These are phyloP conservation scores for Pulicaria dysenterica DNA, from an alignment of 129 eudicot genomes.

Conservation along the genomic window DNA sequence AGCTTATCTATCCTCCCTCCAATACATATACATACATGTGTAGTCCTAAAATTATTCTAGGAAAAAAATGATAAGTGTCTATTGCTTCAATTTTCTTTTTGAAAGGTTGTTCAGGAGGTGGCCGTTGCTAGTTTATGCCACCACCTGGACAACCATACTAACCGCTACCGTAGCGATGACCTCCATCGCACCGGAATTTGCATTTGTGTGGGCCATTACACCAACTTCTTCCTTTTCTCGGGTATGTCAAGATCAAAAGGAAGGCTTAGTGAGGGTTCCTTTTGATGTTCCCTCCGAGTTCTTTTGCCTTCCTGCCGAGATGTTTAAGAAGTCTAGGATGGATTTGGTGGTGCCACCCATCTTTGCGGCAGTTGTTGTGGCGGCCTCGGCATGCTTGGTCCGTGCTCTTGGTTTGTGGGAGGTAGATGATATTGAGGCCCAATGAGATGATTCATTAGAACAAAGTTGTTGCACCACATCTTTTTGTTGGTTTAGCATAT, in stretches of 20 bases:
- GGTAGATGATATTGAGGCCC: slow-evolving; percentile 46
- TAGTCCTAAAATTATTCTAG: slow-evolving; percentile 10
- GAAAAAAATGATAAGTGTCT: slow-evolving; percentile 33
- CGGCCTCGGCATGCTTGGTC: slow-evolving; percentile 67
- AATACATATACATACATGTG: slow-evolving; percentile 22
- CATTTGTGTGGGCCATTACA: slow-evolving; percentile 59
- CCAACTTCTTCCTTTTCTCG: slow-evolving; percentile 53
- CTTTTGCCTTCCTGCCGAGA: slow-evolving; percentile 51
- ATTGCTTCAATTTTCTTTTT: slow-evolving; percentile 41
- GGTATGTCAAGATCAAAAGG: slow-evolving; percentile 41
- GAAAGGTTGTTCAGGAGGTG: slow-evolving; percentile 44
- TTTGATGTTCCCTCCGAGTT: slow-evolving; percentile 57
- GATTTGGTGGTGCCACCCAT: slow-evolving; percentile 82
- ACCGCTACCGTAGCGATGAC: slow-evolving; percentile 61
- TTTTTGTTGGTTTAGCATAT: slow-evolving; percentile 19
- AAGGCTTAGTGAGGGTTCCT: slow-evolving; percentile 57
- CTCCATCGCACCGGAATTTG: slow-evolving; percentile 57
- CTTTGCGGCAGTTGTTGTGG: slow-evolving; percentile 77
- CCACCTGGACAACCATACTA: slow-evolving; percentile 64
- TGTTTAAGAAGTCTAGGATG: slow-evolving; percentile 55
- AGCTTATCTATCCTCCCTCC: slow-evolving; percentile 29
- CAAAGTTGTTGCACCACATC: background rate
- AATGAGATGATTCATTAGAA: slow-evolving; percentile 6
- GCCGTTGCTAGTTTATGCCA: slow-evolving; percentile 61
- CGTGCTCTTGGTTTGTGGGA: slow-evolving; percentile 84